Base-by-base conservation (phyloP, 2,329 filamentous ascomycete genomes). In the Claviceps sp. region DNA sequence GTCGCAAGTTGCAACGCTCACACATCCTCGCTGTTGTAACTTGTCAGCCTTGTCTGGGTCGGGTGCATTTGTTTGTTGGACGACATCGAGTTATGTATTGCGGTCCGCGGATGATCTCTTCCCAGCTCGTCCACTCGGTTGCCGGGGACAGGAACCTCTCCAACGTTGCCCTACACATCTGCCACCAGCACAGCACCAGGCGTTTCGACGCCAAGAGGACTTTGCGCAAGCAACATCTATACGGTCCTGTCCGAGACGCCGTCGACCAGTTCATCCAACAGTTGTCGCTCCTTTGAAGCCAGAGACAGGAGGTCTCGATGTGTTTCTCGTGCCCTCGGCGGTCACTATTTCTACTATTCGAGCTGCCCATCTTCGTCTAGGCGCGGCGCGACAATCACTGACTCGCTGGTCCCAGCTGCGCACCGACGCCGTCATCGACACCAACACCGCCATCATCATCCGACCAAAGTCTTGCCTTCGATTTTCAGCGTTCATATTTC, bases 381-480 rank as follows among this genome's bases (percentile, higher is more conserved):
- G 22, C 49, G 11, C 43, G 48, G 47, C 52, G 51, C 56, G 54
- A 55, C 54, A 55, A 56, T 34, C 43, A 46, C 56, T 57, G 55
- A 52, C 57, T 53, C 54, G 57, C 53, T 52, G 53, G 51, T 51
- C 52, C 50, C 13, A 47, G 54, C 52, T 48, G 41, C 40, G 55
- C 48, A 43, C 40, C 40, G 37, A 42, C 44, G 24, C 19, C 30
- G 30, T 37, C n/a, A 38, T 7, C 46, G 34, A 46, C 43, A 19
- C n/a, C 50, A 43, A 40, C 42, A 17, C 34, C 41, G 11, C 34
- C 42, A 41, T 17, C 37, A 24, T 5, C 17, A 37, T 22, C 41
- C 5, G 17, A 43, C n/a, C 14, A 19, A 24, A 34, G 30, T 16
- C 37, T 47, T 8, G 24, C 8, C 16, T 16, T 38, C 16, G n/a